Evolutionary conservation across 225 moss, liverwort and hornwort genomes (phyloP).

Genomic region (Ulota crispa): DNA sequence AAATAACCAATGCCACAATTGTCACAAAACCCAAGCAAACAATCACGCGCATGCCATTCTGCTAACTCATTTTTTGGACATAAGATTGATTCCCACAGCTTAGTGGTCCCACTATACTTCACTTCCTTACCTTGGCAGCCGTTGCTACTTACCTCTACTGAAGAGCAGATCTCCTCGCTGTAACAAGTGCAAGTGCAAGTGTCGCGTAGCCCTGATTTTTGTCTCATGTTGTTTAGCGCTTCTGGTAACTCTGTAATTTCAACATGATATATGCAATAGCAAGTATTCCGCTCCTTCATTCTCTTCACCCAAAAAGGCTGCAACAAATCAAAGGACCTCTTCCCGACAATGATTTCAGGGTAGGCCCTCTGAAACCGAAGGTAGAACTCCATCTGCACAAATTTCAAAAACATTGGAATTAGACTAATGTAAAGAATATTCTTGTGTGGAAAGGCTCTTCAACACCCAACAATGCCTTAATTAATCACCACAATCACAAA

Average conservation of each 20-base stretch:
- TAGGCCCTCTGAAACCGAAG: background rate
- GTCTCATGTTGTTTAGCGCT: background rate
- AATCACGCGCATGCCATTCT: background rate
- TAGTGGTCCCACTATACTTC: background rate
- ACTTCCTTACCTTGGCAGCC: no score
- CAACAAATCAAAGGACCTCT: background rate
- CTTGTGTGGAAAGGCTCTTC: no score
- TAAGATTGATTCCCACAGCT: background rate
- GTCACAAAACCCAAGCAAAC: background rate
- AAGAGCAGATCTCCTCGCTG: background rate
- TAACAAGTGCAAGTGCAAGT: background rate
- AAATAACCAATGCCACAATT: background rate
- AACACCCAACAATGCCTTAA: no score
- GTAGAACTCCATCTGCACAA: background rate
- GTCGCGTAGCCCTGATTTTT: background rate
- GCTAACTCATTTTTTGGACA: background rate
- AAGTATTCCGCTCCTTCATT: background rate
- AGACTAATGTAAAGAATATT: no score
- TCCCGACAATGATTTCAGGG: background rate
- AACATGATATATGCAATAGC: background rate
- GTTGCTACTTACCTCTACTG: background rate
- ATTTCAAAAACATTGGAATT: no score
- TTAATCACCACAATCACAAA: no score
- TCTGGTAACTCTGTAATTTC: background rate
- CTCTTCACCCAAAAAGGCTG: background rate